phyloP scores from a whole-genome alignment of 2,329 filamentous ascomycete species.

The Pestalotiopsis sp. region DNA sequence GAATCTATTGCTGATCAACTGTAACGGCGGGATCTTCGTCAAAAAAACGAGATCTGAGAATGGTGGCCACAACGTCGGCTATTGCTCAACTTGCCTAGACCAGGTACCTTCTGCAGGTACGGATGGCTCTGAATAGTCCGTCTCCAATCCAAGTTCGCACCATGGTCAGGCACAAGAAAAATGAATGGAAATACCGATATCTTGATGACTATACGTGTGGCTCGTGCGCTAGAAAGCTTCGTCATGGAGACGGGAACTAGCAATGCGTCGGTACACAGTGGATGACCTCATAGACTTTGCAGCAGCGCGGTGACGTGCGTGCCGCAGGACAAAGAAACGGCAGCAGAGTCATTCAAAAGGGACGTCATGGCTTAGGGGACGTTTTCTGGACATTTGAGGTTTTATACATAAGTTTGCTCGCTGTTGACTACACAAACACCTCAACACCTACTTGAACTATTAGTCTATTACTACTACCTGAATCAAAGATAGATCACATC shows the following conservation, averaged over 20 bases:
- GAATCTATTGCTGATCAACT: no score
- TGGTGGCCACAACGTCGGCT: no score
- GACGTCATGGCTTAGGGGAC: background rate
- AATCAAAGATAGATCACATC: no score
- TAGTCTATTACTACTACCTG: no score
- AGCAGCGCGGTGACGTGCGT: background rate
- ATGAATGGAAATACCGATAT: background rate
- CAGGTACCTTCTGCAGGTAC: no score
- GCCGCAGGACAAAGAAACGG: background rate
- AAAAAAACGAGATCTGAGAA: no score
- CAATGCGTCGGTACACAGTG: background rate
- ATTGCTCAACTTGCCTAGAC: no score
- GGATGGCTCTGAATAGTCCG: no score
- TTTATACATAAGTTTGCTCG: background rate
- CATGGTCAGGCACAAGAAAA: background rate
- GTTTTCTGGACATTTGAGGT: no score
- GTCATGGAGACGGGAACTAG: background rate
- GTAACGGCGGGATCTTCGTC: no score
- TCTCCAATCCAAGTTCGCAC: background rate
- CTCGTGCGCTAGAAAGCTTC: background rate
- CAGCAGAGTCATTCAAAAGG: background rate
- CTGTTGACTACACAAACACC: background rate
- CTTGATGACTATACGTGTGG: background rate
- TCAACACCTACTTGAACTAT: background rate
- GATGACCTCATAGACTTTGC: background rate